Evolutionary conservation across 345 rosid genomes (phyloP).

Genomic region (Rhizophora apiculata): DNA sequence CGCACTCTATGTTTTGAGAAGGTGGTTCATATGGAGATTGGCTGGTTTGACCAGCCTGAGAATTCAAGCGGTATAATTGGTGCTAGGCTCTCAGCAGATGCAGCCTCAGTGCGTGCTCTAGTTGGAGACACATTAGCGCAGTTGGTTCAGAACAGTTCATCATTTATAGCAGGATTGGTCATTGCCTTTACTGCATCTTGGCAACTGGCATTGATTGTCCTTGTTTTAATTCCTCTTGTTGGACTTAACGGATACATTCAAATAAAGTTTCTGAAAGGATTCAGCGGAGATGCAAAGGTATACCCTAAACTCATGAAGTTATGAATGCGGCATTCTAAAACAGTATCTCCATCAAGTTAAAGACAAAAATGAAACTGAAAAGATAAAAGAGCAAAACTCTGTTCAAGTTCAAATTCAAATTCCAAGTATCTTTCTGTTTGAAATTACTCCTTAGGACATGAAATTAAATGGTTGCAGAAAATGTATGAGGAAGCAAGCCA

Average conservation of each 20-base stretch:
- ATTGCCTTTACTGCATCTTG: slow-evolving; percentile 72
- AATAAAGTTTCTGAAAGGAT: slow-evolving; percentile 69
- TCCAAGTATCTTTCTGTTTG: neutral
- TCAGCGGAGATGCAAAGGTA: slow-evolving; percentile 79
- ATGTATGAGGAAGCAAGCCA: slow-evolving; percentile 93
- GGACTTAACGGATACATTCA: slow-evolving; percentile 57
- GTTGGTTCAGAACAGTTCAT: slow-evolving; percentile 54
- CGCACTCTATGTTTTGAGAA: slow-evolving; percentile 77
- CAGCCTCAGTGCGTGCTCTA: slow-evolving; percentile 56
- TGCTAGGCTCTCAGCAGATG: slow-evolving; percentile 82
- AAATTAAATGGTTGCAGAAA: slow-evolving; percentile 36
- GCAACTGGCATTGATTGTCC: slow-evolving; percentile 61
- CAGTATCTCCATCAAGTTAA: neutral
- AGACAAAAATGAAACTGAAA: neutral
- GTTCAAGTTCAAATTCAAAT: neutral
- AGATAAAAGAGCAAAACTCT: neutral
- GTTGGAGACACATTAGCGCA: slow-evolving; percentile 77
- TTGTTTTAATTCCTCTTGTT: slow-evolving; percentile 59
- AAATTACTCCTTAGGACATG: neutral
- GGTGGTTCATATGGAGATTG: slow-evolving; percentile 77
- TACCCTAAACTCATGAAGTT: neutral
- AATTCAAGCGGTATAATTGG: slow-evolving; percentile 83
- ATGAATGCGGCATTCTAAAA: neutral
- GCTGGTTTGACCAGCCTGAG: slow-evolving; percentile 79
- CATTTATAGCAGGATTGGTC: slow-evolving; percentile 59